Percentiles rank a stretch among this genome's conserved stretches.
Conservation (phyloP, 305 asterid genomes). For the Fraxinus greggii region DNA sequence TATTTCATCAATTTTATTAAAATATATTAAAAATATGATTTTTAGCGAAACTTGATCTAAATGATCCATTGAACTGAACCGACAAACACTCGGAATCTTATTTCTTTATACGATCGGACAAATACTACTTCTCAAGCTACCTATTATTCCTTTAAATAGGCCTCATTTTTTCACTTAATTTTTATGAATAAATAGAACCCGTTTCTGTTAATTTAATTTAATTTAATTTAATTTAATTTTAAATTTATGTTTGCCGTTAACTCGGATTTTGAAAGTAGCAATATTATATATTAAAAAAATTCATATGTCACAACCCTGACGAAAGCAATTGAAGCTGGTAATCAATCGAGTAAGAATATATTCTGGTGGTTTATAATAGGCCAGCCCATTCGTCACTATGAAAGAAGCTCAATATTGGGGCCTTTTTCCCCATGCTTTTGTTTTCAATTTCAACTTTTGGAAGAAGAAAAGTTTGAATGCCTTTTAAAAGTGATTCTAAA, state of each 20-base stretch:
- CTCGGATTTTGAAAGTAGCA: not conserved
- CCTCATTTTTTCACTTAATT: not conserved
- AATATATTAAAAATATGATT: too few species aligned
- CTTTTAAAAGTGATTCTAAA: slow-evolving; percentile 22
- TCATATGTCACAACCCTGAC: not conserved
- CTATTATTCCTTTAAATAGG: not conserved
- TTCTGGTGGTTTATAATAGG: slow-evolving; percentile 17
- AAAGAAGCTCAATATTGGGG: slow-evolving; percentile 12
- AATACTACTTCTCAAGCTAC: not conserved
- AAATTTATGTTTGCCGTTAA: not conserved
- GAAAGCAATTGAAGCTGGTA: slow-evolving; percentile 10
- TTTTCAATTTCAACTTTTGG: slow-evolving; percentile 12
- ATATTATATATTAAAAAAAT: not conserved
- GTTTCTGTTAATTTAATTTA: too few species aligned
- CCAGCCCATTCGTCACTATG: not conserved
- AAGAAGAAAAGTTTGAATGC: slow-evolving; percentile 29
- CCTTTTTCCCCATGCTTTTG: not conserved
- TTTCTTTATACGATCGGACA: not conserved
- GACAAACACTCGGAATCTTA: slow-evolving; percentile 4
- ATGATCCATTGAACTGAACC: not conserved
- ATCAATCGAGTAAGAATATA: slow-evolving; percentile 23
- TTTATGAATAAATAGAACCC: not conserved
- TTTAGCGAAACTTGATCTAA: not conserved
- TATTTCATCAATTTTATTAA: too few species aligned
- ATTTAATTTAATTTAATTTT: too few species aligned